Base-by-base conservation (phyloP, 495 filamentous ascomycete genomes). In the Letharia columbiana region DNA sequence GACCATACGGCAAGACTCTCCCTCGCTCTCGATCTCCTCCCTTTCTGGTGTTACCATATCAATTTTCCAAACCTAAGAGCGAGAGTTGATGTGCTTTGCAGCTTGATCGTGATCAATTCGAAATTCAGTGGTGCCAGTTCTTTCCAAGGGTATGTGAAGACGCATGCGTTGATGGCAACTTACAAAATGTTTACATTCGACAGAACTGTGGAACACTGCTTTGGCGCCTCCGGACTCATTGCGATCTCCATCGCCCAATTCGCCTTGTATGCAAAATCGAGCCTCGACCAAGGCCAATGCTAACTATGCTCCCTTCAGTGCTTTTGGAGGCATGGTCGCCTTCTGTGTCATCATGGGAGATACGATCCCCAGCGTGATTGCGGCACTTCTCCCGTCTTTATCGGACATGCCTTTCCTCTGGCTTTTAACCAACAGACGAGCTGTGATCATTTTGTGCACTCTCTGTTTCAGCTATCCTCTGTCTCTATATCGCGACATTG, bases 291-390 rank as follows among this genome's bases (percentile, higher is more conserved):
- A 41, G 31, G n/a, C 28, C 35, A 35, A 37, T 52, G 33, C 69
- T 72, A 65, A 71, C 17, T 40, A 9, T 35, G 31, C 39, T 56
- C 45, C 17, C 33, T 20, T 18, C 64, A 83, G 81, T 82, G 94
- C 95, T 58, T 98, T 97, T 76, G 95, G 94, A 54, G 94, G 95
- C 60, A 98, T 98, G 95, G 83, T 98, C 50, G 95, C 95, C 31
- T 98, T 96, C 77, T 94, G 92, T 64, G 90, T 98, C 65, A 97
- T 98, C 74, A 88, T 98, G 35, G 94, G 94, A 33, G 94, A 98
- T 74, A 89, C 90, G 2, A 96, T 98, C 70, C 94, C 94, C 0
- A 90, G 91, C 75, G 94, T 98, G 42, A 72, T 97, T 69, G 77
- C 78, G 23, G 91, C 92, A 15, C 71, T 96, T 13, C 96, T 92